Conservation (phyloP, 2,329 filamentous ascomycete genomes). For the Colletotrichum salicis region DNA sequence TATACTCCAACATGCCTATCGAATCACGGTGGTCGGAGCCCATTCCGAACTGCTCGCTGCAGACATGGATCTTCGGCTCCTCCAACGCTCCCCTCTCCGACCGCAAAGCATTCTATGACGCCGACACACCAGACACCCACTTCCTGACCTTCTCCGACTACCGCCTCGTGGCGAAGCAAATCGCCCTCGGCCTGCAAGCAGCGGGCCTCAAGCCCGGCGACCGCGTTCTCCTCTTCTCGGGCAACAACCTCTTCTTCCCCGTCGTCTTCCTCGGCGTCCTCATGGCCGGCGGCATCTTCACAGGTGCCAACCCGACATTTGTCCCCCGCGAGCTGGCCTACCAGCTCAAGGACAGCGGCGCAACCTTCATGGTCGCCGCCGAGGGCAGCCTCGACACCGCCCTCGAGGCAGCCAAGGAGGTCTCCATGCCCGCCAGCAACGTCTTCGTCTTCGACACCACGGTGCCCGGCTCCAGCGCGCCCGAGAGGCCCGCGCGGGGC, state of each 20-base stretch:
- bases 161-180: constrained; percentile 76
- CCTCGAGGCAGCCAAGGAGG: constrained; percentile 71
- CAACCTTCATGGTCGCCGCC: constrained; percentile 74
- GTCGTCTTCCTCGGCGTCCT: constrained; percentile 76
- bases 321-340: constrained; percentile 78
- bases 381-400: constrained; percentile 69
- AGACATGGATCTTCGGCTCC: constrained; percentile 66
- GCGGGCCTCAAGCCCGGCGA: constrained; percentile 75
- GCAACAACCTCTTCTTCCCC: constrained; percentile 80
- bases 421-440: constrained; percentile 62
- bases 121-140: constrained; percentile 73
- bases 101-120: constrained; percentile 68
- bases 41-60: constrained; percentile 61
- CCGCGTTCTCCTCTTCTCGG: constrained; percentile 77
- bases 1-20: constrained; percentile 53
- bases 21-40: constrained; percentile 56
- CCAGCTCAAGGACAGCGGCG: constrained; percentile 78
- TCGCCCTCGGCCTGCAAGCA: constrained; percentile 74
- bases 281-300: constrained; percentile 83
- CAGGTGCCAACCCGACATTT: constrained; percentile 76
- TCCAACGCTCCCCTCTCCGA: constrained; percentile 55
- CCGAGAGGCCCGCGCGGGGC: constrained; percentile 33
- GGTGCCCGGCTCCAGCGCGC: constrained; percentile 46
- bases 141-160: constrained; percentile 72
- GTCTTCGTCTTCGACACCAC: constrained; percentile 75